Conservation (phyloP, 1,139 yeast genomes). For the Diutina neorugosa region DNA sequence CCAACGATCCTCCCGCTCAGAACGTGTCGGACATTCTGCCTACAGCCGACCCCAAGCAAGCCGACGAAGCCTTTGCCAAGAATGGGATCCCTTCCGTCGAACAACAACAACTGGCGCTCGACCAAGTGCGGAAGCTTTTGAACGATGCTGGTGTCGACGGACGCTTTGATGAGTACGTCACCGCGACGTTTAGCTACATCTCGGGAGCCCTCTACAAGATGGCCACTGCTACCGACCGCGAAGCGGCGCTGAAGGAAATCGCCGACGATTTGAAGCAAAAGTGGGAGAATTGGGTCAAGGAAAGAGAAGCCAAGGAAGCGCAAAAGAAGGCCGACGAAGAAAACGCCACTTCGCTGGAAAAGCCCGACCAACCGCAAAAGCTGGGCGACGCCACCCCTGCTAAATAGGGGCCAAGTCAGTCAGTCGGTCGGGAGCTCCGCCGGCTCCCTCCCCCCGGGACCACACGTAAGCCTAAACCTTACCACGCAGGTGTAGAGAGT, state of each 20-base stretch:
- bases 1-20: background rate
- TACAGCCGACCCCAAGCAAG: background rate
- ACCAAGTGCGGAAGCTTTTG: slow-evolving; percentile 12
- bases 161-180: slow-evolving; percentile 18
- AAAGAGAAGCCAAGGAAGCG: slow-evolving; percentile 5
- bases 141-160: slow-evolving; percentile 21
- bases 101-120: slow-evolving; percentile 11
- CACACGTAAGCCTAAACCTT: background rate
- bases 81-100: slow-evolving; percentile 10
- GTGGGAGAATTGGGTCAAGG: slow-evolving; percentile 19
- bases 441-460: no score
- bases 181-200: slow-evolving; percentile 19
- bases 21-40: background rate
- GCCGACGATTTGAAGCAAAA: slow-evolving; percentile 24
- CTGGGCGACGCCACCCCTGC: background rate
- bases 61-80: background rate
- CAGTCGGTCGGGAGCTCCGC: no score
- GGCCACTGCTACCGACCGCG: slow-evolving; percentile 20
- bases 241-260: slow-evolving; percentile 25
- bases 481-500: background rate
- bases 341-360: background rate
- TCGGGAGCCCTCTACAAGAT: slow-evolving; percentile 18
- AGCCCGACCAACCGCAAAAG: background rate
- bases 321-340: background rate
- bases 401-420: no score